A percentile compares a stretch with the other conserved stretches of the same genome.
phyloP scores from a whole-genome alignment of 2,329 filamentous ascomycete genomes.

The Ophioceras dolichostomum region DNA sequence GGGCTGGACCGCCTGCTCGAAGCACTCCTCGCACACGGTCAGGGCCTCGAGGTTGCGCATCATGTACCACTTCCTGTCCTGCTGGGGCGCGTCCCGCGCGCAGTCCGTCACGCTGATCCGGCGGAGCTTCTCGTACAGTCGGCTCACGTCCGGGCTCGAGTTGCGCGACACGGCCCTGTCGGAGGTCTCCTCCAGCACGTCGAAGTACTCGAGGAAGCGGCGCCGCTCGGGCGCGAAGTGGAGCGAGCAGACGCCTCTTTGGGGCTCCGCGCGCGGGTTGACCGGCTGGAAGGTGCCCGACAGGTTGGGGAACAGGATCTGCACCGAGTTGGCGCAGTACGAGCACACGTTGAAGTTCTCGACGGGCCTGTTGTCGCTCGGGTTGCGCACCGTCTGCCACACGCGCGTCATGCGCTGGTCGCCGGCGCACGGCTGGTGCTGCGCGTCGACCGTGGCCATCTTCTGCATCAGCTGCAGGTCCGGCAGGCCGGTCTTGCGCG shows the following conservation, averaged over 20 bases:
- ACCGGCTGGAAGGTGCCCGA: slow-evolving; percentile 50
- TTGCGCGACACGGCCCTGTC: slow-evolving; percentile 34
- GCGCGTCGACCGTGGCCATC: slow-evolving; percentile 50
- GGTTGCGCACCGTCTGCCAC: slow-evolving; percentile 69
- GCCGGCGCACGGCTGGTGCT: slow-evolving; percentile 45
- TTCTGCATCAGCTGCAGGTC: slow-evolving; percentile 59
- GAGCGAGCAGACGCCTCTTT: slow-evolving; percentile 54
- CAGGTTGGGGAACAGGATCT: slow-evolving; percentile 62
- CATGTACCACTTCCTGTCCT: slow-evolving; percentile 61
- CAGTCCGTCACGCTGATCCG: slow-evolving; percentile 53
- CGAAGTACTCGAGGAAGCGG: slow-evolving; percentile 47
- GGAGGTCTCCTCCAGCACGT: slow-evolving; percentile 44
- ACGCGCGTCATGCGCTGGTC: slow-evolving; percentile 40
- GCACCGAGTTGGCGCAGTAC: slow-evolving; percentile 59
- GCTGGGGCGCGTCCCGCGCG: slow-evolving; percentile 46
- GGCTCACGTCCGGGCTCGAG: slow-evolving; percentile 40
- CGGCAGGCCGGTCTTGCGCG: slow-evolving; percentile 53
- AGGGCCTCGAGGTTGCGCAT: slow-evolving; percentile 66
- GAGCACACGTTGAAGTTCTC: slow-evolving; percentile 65
- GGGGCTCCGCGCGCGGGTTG: slow-evolving; percentile 30
- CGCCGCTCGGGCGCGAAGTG: slow-evolving; percentile 40
- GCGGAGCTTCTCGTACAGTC: slow-evolving; percentile 51
- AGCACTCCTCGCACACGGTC: slow-evolving; percentile 81
- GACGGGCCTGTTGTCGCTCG: slow-evolving; percentile 49
- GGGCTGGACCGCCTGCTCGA: slow-evolving; percentile 66